phyloP scores from a whole-genome alignment of 495 filamentous ascomycete species.

The Apiosordaria backusii region DNA sequence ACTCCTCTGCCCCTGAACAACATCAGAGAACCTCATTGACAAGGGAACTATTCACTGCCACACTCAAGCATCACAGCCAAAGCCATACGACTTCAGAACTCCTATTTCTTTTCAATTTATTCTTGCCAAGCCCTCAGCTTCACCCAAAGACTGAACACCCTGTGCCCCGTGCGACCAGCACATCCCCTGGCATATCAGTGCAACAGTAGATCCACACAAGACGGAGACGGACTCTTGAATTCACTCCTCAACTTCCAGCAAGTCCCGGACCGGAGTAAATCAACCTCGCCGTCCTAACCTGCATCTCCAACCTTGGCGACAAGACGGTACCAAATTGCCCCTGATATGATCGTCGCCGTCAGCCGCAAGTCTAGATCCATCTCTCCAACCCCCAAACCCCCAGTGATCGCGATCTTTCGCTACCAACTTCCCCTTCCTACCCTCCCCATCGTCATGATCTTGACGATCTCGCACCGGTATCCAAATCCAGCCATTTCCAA shows the following conservation, averaged over 20 bases:
- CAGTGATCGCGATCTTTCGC: background rate
- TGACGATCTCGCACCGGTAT: background rate
- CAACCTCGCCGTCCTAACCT: background rate
- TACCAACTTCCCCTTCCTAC: background rate
- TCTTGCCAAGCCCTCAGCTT: too few species aligned
- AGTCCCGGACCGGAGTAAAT: background rate
- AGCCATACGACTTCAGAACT: too few species aligned
- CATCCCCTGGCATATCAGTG: too few species aligned
- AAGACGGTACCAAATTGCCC: background rate
- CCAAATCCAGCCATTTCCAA: background rate
- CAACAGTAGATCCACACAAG: background rate
- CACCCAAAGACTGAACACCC: too few species aligned
- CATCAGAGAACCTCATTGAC: too few species aligned
- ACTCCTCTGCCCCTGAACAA: too few species aligned
- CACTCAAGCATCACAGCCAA: too few species aligned
- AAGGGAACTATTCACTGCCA: too few species aligned
- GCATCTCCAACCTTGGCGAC: background rate
- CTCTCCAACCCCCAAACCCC: background rate
- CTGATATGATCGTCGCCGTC: background rate
- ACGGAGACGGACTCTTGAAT: background rate
- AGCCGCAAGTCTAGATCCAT: background rate
- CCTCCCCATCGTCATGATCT: background rate
- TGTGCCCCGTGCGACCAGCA: too few species aligned
- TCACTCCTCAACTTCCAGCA: background rate
- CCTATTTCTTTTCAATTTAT: too few species aligned